phyloP scores from a whole-genome alignment of 495 filamentous ascomycete genomes.

The Lepraria neglecta region DNA sequence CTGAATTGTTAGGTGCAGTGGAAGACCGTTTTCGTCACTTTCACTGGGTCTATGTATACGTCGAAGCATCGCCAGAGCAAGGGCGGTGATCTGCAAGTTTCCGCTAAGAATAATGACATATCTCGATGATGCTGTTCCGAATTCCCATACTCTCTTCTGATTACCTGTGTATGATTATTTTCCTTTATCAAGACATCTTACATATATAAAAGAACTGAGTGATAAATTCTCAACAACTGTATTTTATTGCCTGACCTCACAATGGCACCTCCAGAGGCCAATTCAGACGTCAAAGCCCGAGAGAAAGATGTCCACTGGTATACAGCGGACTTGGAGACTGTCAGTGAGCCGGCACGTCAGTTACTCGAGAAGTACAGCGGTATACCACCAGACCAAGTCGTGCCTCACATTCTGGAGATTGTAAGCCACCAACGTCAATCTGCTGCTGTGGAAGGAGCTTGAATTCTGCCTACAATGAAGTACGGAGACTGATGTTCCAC shows the following conservation, averaged over 20 bases:
- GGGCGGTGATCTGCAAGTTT: not conserved
- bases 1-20: not conserved
- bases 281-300: not conserved
- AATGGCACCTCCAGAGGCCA: not conserved
- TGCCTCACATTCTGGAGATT: not conserved
- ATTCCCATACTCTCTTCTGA: not conserved
- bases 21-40: not conserved
- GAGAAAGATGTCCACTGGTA: not conserved
- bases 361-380: not conserved
- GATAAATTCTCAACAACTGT: not conserved
- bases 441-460: not conserved
- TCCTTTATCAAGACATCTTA: not conserved
- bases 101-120: conserved; percentile 1
- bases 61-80: not conserved
- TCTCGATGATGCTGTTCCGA: not conserved
- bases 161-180: not conserved
- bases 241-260: not conserved
- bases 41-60: too few species aligned
- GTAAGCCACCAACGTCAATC: not conserved
- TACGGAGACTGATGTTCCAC: not conserved
- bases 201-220: not conserved
- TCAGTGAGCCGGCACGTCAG: not conserved
- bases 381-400: not conserved
- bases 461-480: not conserved
- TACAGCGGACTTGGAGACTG: not conserved